phyloP scores from a whole-genome alignment of 2,329 filamentous ascomycete species.

The Zalaria obscura region DNA sequence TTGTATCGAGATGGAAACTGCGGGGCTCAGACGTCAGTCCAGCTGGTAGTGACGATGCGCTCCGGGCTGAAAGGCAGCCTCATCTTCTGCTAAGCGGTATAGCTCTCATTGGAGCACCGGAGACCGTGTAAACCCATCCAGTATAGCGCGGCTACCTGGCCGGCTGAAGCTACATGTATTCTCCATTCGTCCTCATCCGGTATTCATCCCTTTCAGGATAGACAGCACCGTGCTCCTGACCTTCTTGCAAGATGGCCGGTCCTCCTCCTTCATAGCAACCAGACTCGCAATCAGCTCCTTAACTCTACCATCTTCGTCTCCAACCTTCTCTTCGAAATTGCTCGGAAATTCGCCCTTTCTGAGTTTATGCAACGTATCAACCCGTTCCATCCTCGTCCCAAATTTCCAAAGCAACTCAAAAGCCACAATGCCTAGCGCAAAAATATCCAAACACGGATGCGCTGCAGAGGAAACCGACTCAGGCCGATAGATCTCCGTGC shows the following conservation, averaged over 20 bases:
- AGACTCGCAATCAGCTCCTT: slow-evolving; percentile 17
- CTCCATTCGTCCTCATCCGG: too few species aligned
- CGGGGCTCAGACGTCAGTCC: too few species aligned
- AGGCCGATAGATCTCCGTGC: slow-evolving; percentile 49
- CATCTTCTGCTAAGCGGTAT: too few species aligned
- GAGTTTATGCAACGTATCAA: slow-evolving; percentile 19
- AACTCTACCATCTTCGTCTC: slow-evolving; percentile 11
- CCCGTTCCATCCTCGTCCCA: slow-evolving; percentile 26
- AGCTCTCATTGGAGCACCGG: too few species aligned
- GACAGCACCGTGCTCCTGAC: slow-evolving; percentile 6
- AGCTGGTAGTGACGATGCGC: too few species aligned
- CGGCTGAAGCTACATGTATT: too few species aligned
- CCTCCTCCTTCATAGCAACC: slow-evolving; percentile 16
- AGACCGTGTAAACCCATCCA: too few species aligned
- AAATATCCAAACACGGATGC: slow-evolving; percentile 45
- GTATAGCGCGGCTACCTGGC: too few species aligned
- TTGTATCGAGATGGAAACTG: too few species aligned
- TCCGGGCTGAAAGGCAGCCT: too few species aligned
- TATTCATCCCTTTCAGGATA: too few species aligned
- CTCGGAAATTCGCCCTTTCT: slow-evolving; percentile 17
- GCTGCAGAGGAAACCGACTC: slow-evolving; percentile 17
- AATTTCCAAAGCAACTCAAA: slow-evolving; percentile 48
- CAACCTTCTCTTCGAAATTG: slow-evolving; percentile 12
- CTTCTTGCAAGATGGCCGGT: slow-evolving; percentile 17
- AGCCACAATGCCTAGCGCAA: slow-evolving; percentile 45